phyloP scores from a whole-genome alignment of 2,329 filamentous ascomycete species.

The Zarea fungicola region DNA sequence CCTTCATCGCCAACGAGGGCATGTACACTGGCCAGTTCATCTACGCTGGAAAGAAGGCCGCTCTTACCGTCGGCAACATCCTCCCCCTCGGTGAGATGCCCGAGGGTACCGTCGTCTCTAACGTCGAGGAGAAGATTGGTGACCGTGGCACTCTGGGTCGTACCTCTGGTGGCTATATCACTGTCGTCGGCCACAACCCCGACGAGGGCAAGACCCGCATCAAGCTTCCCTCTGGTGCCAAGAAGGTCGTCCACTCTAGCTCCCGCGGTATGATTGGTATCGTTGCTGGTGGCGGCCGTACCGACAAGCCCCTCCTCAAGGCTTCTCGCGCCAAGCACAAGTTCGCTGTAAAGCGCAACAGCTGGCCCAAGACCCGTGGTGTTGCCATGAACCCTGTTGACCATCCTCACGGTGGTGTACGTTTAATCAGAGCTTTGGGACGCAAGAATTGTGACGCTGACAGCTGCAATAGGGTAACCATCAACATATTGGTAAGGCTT shows the following conservation, averaged over 20 bases:
- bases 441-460: slow-evolving; percentile 33
- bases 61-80: slow-evolving; percentile 94
- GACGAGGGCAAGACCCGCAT: slow-evolving; percentile 99
- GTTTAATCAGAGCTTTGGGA: slow-evolving; percentile 27
- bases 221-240: slow-evolving; percentile 98
- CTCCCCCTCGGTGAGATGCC: slow-evolving; percentile 91
- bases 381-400: slow-evolving; percentile 99
- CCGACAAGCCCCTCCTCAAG: slow-evolving; percentile 99
- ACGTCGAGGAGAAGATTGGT: slow-evolving; percentile 98
- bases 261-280: slow-evolving; percentile 99
- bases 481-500: slow-evolving; percentile 99
- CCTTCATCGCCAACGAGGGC: slow-evolving; percentile 99
- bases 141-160: slow-evolving; percentile 95
- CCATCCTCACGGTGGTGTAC: slow-evolving; percentile 91
- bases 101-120: slow-evolving; percentile 98
- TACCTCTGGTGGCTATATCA: slow-evolving; percentile 99
- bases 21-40: slow-evolving; percentile 99
- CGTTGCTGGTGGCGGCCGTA: slow-evolving; percentile 97
- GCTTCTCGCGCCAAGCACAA: slow-evolving; percentile 99
- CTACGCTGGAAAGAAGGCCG: slow-evolving; percentile 99
- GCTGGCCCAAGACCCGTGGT: slow-evolving; percentile 99
- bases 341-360: slow-evolving; percentile 99
- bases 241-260: slow-evolving; percentile 94
- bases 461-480: slow-evolving; percentile 76
- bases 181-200: slow-evolving; percentile 94